Evolutionary conservation across 2,329 filamentous ascomycete genomes (phyloP).

Genomic region (Colletotrichum gigasporum): DNA sequence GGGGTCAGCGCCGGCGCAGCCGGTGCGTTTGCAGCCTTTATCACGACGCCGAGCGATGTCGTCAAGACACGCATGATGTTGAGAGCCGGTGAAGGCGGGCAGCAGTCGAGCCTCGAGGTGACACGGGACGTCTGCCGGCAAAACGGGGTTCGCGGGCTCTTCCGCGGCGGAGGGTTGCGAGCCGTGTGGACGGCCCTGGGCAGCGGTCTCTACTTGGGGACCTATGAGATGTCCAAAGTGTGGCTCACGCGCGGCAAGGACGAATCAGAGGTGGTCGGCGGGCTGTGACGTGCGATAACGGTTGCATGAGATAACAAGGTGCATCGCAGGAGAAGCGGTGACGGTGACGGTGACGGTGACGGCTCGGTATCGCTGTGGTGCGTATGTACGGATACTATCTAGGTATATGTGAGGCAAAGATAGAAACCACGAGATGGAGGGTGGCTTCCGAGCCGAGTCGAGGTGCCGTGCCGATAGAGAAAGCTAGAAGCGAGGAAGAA

Average conservation of each 20-base stretch:
- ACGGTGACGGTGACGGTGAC: not conserved
- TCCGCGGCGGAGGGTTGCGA: slow-evolving; percentile 78
- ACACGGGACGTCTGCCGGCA: slow-evolving; percentile 72
- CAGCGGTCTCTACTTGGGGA: slow-evolving; percentile 84
- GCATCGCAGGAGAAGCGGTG: slow-evolving; percentile 14
- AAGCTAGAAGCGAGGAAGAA: not conserved
- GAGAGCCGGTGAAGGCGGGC: slow-evolving; percentile 55
- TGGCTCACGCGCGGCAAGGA: slow-evolving; percentile 62
- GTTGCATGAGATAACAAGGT: not conserved
- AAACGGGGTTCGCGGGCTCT: slow-evolving; percentile 77
- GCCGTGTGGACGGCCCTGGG: slow-evolving; percentile 84
- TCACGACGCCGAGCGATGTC: slow-evolving; percentile 92
- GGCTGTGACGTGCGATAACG: slow-evolving; percentile 32
- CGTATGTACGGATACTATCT: not conserved
- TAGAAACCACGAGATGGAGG: not conserved
- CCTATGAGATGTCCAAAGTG: slow-evolving; percentile 82
- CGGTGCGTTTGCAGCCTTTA: slow-evolving; percentile 76
- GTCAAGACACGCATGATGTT: slow-evolving; percentile 93
- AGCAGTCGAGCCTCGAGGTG: slow-evolving; percentile 61
- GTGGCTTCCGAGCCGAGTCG: not conserved
- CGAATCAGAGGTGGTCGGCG: slow-evolving; percentile 47
- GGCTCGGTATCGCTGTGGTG: not conserved
- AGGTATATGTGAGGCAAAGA: not conserved
- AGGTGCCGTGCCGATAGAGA: not conserved
- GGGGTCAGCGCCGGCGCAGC: slow-evolving; percentile 78